Base-by-base conservation (phyloP, 768 basidiomycete genomes). In the Pleurotus platypus region DNA sequence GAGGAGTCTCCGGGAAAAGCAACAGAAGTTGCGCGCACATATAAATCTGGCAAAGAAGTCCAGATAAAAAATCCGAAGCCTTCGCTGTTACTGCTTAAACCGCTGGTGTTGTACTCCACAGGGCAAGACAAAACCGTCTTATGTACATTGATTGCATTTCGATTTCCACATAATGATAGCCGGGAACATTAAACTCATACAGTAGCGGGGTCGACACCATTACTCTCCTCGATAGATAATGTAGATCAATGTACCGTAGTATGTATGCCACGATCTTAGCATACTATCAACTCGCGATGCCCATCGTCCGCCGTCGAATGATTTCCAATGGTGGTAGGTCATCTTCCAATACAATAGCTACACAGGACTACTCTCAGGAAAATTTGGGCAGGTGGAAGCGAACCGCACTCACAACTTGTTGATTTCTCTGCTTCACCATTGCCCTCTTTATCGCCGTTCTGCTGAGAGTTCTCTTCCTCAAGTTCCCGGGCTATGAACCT, bases 1-100 rank as follows among this genome's bases (percentile, higher is more conserved):
- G 74, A 86, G 85, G 20, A 89, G 86, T 0, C 69, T 94, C 64
- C 77, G 85, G 62, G 87, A 93, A 59, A 94, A 93, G 70, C 92
- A 94, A 69, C 84, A 80, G 63, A 86, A 84, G 69, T 66, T 92
- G 62, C 74, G 90, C 51, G 85, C 84, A 58, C 91, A 92, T 68
- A 89, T 91, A 49, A 83, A 87, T 5, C 80, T 77, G 61, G 77
- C 81, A 37, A 92, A 90, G 72, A 91, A 76, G 57, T 69, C 69
- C 2, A 54, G 51, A 39, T 40, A 54, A 30, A 39, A 54, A 48
- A 45, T 13, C 11, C 27, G 24, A 26, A 26, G 4, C 24, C 24
- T 5, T 5, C 24, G 24, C 4, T 26, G 24, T 24, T 5, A 24
- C 24, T 24, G 24, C 24, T 26, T 26, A 5, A 0, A 26, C 24